Base-by-base conservation (phyloP, 495 filamentous ascomycete genomes). In the Penicillium chermesinum region DNA sequence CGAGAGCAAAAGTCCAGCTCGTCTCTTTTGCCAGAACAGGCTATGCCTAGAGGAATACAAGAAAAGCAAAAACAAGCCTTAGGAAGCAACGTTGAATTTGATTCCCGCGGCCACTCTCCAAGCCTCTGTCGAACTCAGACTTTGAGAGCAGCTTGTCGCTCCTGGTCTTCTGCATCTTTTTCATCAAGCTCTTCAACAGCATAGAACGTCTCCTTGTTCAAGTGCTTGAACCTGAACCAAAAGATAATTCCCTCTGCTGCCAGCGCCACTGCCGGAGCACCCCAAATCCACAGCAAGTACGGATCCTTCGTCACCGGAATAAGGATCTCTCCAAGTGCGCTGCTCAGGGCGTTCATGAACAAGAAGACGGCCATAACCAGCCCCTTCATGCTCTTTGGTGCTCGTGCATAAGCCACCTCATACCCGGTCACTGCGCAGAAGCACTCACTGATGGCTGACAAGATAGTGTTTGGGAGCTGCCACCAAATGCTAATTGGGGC, bases 361-460 rank as follows among this genome's bases (percentile, higher is more conserved):
- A 48, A 22, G 18, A 81, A 86, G 38, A 88, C 60, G 14, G 80
- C 77, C 54, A 81, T 79, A 10, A 89, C 81, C 25, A 88, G 73
- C 38, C 78, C 78, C 45, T 82, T 78, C 85, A 88, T 89, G 53
- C 73, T 77, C 18, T 75, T 64, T 0, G 85, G 85, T 0, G 85
- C 79, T 19, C 85, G 80, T 6, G 83, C 81, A 69, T 84, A 89
- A 2, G 84, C 85, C 53, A 87, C 78, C 58, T 85, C 85, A 54
- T 85, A 81, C 0, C 81, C 83, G 0, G 85, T 87, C 2, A 87
- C 82, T 32, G 82, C 83, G 51, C 78, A 72, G 51, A 88, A 86
- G 49, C 83, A 74, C 54, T 88, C 85, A 7, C 81, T 81, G 22
- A 88, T 66, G 41, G 81, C 85, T n/a, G 75, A 68, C 56, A 83